Percentiles rank a stretch among this genome's conserved stretches.
Conservation (phyloP, 768 basidiomycete species). For the Amanita inopinata region DNA sequence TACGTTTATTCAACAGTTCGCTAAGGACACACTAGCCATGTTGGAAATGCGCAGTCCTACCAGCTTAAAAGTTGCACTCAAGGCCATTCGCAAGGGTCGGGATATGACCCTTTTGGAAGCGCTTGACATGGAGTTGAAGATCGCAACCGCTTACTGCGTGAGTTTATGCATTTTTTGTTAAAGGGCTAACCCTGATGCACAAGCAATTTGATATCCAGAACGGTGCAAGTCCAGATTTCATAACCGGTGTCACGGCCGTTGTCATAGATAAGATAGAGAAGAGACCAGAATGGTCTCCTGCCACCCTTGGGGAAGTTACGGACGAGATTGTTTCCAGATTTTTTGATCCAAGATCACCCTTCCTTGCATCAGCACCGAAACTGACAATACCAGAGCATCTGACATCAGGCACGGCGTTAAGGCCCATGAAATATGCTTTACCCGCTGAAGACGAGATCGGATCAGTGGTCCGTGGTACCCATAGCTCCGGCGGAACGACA, state of each 20-base stretch:
- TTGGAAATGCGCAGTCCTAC: constrained; percentile 79
- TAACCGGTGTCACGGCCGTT: constrained; percentile 68
- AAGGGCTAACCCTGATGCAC: constrained; percentile 12
- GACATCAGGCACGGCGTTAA: constrained; percentile 17
- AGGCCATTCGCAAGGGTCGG: constrained; percentile 67
- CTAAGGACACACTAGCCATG: constrained; percentile 49
- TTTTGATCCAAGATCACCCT: constrained; percentile 49
- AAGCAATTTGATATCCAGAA: constrained; percentile 34
- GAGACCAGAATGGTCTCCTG: constrained; percentile 66
- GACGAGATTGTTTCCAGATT: constrained; percentile 51
- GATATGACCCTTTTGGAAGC: constrained; percentile 51
- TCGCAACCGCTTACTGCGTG: constrained; percentile 87
- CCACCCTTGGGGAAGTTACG: constrained; percentile 49
- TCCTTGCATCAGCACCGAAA: constrained; percentile 32
- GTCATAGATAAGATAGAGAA: constrained; percentile 34
- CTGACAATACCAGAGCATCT: constrained; percentile 31
- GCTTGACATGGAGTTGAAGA: constrained; percentile 77
- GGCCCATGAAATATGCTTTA: constrained; percentile 41
- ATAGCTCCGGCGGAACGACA: constrained; percentile 50
- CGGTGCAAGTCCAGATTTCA: constrained; percentile 76
- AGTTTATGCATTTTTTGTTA: constrained; percentile 26
- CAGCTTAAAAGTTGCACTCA: constrained; percentile 82
- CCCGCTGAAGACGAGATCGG: constrained; percentile 74
- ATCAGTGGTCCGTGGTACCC: constrained; percentile 53
- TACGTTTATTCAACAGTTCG: constrained; percentile 58